Evolutionary conservation across 2,329 filamentous ascomycete genomes (phyloP), one percentile per base, ranked within the genome.

Genomic region (Fusarium albidum): DNA sequence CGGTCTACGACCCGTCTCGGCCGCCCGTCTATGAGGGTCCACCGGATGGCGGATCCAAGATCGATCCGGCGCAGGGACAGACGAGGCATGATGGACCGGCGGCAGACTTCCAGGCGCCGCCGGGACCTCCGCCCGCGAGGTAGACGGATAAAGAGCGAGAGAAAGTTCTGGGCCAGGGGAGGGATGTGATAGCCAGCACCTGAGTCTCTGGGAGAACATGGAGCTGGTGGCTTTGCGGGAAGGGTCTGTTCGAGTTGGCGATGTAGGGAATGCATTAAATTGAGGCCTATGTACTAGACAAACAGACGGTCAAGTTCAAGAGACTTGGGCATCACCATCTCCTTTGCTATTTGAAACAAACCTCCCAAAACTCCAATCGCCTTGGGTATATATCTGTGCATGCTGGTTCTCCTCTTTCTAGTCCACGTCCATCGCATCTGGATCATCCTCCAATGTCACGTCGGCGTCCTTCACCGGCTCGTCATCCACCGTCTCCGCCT

Each of bases 341-440:
- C 47, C 31, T 39, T 37, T 33, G 13, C 18, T 28, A 50, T 45
- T 45, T 35, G 31, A 43, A 45, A 44, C 33, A 31, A 31, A 31
- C 40, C 41, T 48, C 48, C n/a, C 39, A 46, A 27, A 68, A 68
- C 63, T 66, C 65, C 65, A 44, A 50, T 60, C 59, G 55, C 60
- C 61, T 42, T 58, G 61, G 65, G 64, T 66, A 66, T 65, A 57
- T 55, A 27, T 55, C 21, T 40, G 29, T 52, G 49, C 39, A 38
- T 51, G 28, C 43, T 40, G 26, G 6, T 34, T 48, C 32, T 12
- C 14, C 28, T n/a, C 17, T 18, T 35, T 31, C 69, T 71, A 82
- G 55, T 86, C 86, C 65, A 89, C 73, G 45, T 90, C 86, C 88
- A 90, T 91, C 12, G 82, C 85, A 68, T 90, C 86, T 1, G 76